A percentile compares a stretch with the other conserved stretches of the same genome.
phyloP scores from a whole-genome alignment of 2,329 filamentous ascomycete genomes.

The Cladosporium velox region DNA sequence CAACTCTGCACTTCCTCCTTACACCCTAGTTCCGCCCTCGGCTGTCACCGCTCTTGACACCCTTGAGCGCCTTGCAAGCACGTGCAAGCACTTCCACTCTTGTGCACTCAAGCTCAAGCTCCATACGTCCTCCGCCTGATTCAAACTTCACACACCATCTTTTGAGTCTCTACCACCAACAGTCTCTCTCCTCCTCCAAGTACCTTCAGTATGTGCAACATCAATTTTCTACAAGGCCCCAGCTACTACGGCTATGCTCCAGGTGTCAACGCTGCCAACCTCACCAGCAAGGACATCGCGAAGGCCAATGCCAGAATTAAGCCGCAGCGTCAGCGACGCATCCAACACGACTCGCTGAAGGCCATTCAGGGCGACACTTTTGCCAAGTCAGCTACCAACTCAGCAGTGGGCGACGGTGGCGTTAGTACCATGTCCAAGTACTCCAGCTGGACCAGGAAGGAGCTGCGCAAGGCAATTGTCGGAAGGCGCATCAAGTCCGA shows the following conservation, averaged over 20 bases:
- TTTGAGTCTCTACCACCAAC: neutral
- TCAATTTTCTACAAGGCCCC: neutral
- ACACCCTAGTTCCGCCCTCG: neutral
- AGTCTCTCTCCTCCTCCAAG: neutral
- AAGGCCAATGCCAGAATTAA: neutral
- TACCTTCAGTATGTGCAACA: neutral
- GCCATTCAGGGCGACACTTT: neutral
- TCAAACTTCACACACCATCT: neutral
- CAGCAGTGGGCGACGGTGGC: neutral
- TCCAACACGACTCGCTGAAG: neutral
- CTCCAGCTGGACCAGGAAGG: neutral
- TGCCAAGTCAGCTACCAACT: neutral
- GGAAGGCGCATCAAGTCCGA: slow-evolving; percentile 1
- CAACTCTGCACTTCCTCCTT: neutral
- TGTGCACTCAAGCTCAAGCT: neutral
- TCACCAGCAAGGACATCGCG: slow-evolving; percentile 1
- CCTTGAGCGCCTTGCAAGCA: neutral
- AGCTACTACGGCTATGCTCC: neutral
- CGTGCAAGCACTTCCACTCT: neutral
- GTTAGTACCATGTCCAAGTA: neutral
- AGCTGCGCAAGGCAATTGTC: neutral
- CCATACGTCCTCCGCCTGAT: neutral
- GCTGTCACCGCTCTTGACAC: neutral
- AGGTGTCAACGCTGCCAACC: slow-evolving; percentile 11
- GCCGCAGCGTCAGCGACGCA: neutral